Conservation (phyloP, 345 rosid species). For the Populus alba region DNA sequence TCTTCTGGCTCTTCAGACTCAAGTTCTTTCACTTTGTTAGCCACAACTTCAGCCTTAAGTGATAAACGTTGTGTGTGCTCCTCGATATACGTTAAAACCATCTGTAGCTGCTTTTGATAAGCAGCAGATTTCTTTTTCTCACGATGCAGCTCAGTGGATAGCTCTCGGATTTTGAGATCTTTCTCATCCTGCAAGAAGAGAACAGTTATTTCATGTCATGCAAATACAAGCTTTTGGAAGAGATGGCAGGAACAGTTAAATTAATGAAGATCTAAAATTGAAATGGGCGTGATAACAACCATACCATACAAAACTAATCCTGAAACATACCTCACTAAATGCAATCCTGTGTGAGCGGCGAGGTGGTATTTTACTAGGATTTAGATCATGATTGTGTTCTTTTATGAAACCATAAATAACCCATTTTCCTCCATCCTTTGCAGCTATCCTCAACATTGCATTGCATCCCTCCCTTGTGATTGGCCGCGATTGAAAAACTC, state of each 20-base stretch:
- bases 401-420: constrained; percentile 39
- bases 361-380: constrained; percentile 36
- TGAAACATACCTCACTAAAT: constrained; percentile 33
- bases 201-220: not conserved
- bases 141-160: constrained; percentile 37
- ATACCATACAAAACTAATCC: not conserved
- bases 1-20: constrained; percentile 29
- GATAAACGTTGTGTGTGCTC: constrained; percentile 38
- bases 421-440: constrained; percentile 42
- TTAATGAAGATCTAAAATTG: not conserved
- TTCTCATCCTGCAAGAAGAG: constrained; percentile 32
- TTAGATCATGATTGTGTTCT: constrained; percentile 42
- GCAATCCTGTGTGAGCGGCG: constrained; percentile 40
- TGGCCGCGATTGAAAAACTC: constrained; percentile 23
- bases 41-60: constrained; percentile 29
- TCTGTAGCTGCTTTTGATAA: constrained; percentile 31
- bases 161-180: constrained; percentile 37
- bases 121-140: constrained; percentile 44
- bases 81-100: constrained; percentile 30
- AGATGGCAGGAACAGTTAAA: not conserved
- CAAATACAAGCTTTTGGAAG: not conserved
- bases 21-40: constrained; percentile 25
- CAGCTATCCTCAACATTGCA: constrained; percentile 42
- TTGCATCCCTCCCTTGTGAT: constrained; percentile 41
- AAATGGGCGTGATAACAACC: not conserved